A percentile compares a stretch with the other conserved stretches of the same genome.
These are phyloP conservation scores for Aspergillus coremiiformis DNA, from an alignment of 495 filamentous ascomycete species.

Conservation along the genomic window DNA sequence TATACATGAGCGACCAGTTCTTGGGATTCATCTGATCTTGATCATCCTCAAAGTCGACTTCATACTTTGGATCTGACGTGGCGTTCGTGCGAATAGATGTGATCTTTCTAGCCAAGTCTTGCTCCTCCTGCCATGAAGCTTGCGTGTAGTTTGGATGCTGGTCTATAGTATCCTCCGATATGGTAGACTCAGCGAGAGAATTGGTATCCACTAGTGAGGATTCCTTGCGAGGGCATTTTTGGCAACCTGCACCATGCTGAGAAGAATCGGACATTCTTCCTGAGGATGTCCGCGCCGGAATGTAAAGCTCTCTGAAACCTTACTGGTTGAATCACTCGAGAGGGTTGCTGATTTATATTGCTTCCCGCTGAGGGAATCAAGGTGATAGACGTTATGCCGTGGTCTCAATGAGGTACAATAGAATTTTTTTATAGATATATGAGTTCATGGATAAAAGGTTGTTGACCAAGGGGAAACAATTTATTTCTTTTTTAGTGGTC, in stretches of 20 bases:
- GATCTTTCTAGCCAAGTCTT: slow-evolving; percentile 27
- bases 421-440: neutral
- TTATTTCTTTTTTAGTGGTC: neutral
- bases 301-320: neutral
- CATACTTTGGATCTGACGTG: slow-evolving; percentile 59
- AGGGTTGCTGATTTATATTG: neutral
- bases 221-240: slow-evolving; percentile 20
- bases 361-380: neutral
- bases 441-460: neutral
- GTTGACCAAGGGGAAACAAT: neutral
- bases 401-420: neutral
- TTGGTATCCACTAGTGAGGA: slow-evolving; percentile 17
- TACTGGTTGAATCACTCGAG: neutral
- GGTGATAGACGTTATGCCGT: neutral
- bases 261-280: slow-evolving; percentile 16
- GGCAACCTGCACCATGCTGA: slow-evolving; percentile 9
- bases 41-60: slow-evolving; percentile 63
- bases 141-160: slow-evolving; percentile 14
- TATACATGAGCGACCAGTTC: slow-evolving; percentile 68
- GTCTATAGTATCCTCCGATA: slow-evolving; percentile 26
- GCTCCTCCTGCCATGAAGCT: slow-evolving; percentile 18
- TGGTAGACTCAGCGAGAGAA: slow-evolving; percentile 23
- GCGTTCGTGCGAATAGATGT: slow-evolving; percentile 52
- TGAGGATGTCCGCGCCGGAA: neutral
- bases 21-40: slow-evolving; percentile 62